phyloP scores from a whole-genome alignment of 108 stramenopile genomes.

The Cyclotella choctawhatcheeana region DNA sequence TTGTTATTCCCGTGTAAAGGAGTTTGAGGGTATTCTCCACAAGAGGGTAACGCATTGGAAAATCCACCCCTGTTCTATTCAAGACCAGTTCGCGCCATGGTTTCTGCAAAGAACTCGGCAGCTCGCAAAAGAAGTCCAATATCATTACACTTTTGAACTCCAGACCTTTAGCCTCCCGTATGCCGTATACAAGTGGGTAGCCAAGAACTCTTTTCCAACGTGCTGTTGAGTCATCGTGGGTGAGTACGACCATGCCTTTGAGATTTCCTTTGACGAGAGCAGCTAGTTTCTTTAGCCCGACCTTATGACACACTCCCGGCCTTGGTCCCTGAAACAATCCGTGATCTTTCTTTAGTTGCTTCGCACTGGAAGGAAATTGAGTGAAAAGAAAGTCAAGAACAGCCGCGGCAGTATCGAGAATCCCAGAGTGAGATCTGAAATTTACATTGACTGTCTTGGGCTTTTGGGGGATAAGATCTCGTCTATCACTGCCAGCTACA shows the following conservation, averaged over 20 bases:
- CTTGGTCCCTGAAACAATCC: slow-evolving; percentile 60
- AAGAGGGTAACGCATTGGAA: slow-evolving; percentile 28
- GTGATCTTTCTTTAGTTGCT: slow-evolving; percentile 49
- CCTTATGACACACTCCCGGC: slow-evolving; percentile 52
- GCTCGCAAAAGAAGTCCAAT: slow-evolving; percentile 59
- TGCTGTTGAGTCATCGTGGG: slow-evolving; percentile 42
- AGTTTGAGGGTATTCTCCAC: slow-evolving; percentile 59
- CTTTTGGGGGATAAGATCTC: slow-evolving; percentile 49
- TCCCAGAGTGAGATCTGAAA: slow-evolving; percentile 63
- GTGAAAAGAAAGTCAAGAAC: slow-evolving; percentile 48
- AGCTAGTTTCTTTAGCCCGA: slow-evolving; percentile 17
- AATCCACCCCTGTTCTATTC: slow-evolving; percentile 26
- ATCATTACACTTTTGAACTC: slow-evolving; percentile 66
- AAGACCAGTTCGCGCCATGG: slow-evolving; percentile 53
- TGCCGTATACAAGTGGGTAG: slow-evolving; percentile 48
- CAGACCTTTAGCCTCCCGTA: slow-evolving; percentile 61
- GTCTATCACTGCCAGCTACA: slow-evolving; percentile 30
- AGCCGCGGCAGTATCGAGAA: slow-evolving; percentile 53
- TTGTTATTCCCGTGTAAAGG: slow-evolving; percentile 61
- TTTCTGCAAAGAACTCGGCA: slow-evolving; percentile 51
- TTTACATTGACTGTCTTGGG: slow-evolving; percentile 57
- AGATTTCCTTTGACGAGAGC: slow-evolving; percentile 10
- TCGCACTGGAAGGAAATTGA: slow-evolving; percentile 40
- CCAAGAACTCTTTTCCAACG: slow-evolving; percentile 26
- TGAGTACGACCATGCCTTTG: slow-evolving; percentile 47